Base-by-base conservation (phyloP, 148 eudicot species). In the Dianthus caryophyllus region DNA sequence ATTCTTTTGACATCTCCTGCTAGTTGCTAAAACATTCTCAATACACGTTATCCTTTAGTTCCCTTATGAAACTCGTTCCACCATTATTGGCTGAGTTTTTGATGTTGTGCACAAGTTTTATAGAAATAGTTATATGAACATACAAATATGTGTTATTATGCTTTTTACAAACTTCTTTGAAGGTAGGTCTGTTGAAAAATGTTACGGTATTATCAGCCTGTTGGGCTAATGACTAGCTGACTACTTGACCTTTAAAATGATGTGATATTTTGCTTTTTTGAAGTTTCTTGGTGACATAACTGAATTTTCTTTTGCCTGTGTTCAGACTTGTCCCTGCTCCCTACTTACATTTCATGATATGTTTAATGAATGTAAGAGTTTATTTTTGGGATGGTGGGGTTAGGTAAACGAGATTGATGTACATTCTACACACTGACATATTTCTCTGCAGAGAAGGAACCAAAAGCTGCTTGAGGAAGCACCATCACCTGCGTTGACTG, bases 401-500 rank as follows among this genome's bases (percentile, higher is more conserved):
- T 33, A 33, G 38, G 4, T 53, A 1, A 24, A 41, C 18, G 43
- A 24, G n/a, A 63, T 63, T 25, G 66, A 16, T 41, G 39, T 24
- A 22, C 49, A 51, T 25, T 11, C 38, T 56, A 58, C 62, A 18
- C 7, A 58, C 21, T 63, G 11, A 60, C 54, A 33, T 43, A 21
- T 30, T 50, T 60, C 63, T 72, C 68, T 80, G 65, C 95, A 89
- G 98, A 87, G 98, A 79, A 84, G 98, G 80, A 93, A 93, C 81
- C 98, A 93, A 83, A 93, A 93, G 79, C 78, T 89, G 67, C 89
- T 93, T 75, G 98, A 93, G 77, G 98, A 89, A 79, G 96, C 98
- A 70, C 98, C 96, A 18, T 93, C 98, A 65, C 97, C 98, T 77
- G 98, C 98, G 71, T 82, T 93, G 69, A 90, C 95, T 44, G 81